phyloP scores from a whole-genome alignment of 768 basidiomycete species.

The Lactifluus hygrophoroides region DNA sequence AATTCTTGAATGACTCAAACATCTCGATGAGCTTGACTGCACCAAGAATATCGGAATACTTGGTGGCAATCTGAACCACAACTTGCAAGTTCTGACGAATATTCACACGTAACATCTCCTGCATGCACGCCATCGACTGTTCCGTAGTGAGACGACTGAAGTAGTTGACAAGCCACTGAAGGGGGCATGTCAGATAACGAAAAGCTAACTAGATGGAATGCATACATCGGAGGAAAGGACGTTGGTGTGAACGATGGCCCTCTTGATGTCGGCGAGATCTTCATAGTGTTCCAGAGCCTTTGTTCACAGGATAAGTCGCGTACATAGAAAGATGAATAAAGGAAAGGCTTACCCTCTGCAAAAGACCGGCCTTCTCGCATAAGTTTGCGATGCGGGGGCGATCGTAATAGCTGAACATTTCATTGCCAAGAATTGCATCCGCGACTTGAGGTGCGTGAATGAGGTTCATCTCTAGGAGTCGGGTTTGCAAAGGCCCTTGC shows the following conservation, averaged over 20 bases:
- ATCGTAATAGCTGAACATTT: slow-evolving; percentile 98
- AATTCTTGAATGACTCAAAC: slow-evolving; percentile 97
- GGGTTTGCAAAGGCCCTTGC: slow-evolving; percentile 92
- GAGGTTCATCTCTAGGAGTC: slow-evolving; percentile 96
- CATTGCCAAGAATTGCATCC: slow-evolving; percentile 96
- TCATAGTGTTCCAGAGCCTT: slow-evolving; percentile 98
- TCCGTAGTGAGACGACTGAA: slow-evolving; percentile 96
- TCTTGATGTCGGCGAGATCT: slow-evolving; percentile 97
- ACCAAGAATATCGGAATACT: slow-evolving; percentile 96
- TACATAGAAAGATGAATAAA: neutral
- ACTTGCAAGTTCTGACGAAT: slow-evolving; percentile 96
- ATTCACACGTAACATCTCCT: slow-evolving; percentile 96
- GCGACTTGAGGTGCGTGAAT: slow-evolving; percentile 97
- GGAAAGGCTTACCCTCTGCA: slow-evolving; percentile 70
- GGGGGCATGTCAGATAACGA: neutral
- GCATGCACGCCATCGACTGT: slow-evolving; percentile 91
- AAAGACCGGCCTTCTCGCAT: slow-evolving; percentile 93
- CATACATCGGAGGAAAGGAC: slow-evolving; percentile 76
- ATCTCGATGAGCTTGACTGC: slow-evolving; percentile 97
- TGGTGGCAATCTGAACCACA: slow-evolving; percentile 95
- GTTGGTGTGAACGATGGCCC: slow-evolving; percentile 88
- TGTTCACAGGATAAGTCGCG: slow-evolving; percentile 2
- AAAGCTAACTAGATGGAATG: slow-evolving; percentile 7
- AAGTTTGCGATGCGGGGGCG: slow-evolving; percentile 94
- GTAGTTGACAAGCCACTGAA: slow-evolving; percentile 93